Percentiles rank a stretch among this genome's conserved stretches.
Conservation (phyloP, 2,329 filamentous ascomycete species). For the Nothophoma quercina region DNA sequence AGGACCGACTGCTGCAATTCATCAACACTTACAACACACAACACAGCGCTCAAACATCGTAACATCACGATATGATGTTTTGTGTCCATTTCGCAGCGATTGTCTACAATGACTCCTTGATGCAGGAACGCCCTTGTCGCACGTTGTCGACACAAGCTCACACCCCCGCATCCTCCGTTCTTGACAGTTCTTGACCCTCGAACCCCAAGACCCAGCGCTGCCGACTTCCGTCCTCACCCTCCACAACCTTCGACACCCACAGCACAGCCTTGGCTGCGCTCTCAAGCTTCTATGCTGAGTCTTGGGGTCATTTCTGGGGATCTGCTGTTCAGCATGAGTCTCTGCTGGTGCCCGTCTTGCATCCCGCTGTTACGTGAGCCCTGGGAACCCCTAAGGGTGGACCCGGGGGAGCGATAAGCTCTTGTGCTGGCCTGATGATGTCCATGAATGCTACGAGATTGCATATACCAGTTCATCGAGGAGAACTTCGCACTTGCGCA, state of each 20-base stretch:
- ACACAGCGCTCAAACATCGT: background rate
- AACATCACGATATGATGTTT: background rate
- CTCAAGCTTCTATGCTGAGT: constrained; percentile 6
- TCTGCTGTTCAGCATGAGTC: background rate
- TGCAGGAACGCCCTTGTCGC: no score
- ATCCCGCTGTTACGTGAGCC: background rate
- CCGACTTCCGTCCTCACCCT: constrained; percentile 25
- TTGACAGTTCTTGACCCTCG: constrained; percentile 8
- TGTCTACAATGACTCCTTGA: no score
- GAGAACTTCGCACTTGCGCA: no score
- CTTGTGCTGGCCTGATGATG: background rate
- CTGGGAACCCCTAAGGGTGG: background rate
- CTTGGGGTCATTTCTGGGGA: constrained; percentile 1
- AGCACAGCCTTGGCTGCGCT: constrained; percentile 6
- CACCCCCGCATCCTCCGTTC: constrained; percentile 4
- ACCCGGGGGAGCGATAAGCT: background rate
- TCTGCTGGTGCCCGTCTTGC: background rate
- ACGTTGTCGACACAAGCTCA: constrained; percentile 24
- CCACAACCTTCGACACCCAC: constrained; percentile 9
- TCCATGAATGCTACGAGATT: no score
- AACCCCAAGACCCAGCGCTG: constrained; percentile 17
- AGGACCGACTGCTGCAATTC: background rate
- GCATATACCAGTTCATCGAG: no score
- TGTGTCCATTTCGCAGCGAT: background rate
- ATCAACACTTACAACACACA: background rate